phyloP scores from a whole-genome alignment of 2,329 filamentous ascomycete genomes.

The Paecilomyces fulvus region DNA sequence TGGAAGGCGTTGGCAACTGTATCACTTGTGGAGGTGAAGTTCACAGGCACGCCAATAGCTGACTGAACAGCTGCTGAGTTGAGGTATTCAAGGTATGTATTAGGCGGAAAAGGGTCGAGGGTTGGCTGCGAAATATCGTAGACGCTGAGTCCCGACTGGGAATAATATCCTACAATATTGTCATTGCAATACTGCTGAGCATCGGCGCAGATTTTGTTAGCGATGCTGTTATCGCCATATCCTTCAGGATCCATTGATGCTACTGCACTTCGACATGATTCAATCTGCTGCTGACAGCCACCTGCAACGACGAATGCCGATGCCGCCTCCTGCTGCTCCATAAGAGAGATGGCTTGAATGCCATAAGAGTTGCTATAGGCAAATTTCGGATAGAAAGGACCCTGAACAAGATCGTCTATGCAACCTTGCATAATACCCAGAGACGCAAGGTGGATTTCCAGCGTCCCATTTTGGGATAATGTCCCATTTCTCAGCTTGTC shows the following conservation, averaged over 20 bases:
- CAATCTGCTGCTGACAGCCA: constrained; percentile 15
- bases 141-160: constrained; percentile 27
- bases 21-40: constrained; percentile 28
- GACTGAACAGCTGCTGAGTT: constrained; percentile 46
- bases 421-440: constrained; percentile 66
- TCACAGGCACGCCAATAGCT: constrained; percentile 49
- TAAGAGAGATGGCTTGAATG: constrained; percentile 30
- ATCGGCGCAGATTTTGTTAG: constrained; percentile 17
- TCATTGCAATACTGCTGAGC: constrained; percentile 23
- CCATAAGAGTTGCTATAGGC: constrained; percentile 48
- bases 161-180: constrained; percentile 31
- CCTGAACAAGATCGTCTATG: constrained; percentile 56
- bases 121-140: constrained; percentile 52
- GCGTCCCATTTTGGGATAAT: constrained; percentile 41
- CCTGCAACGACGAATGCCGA: constrained; percentile 12
- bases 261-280: constrained; percentile 12
- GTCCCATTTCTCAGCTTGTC: constrained; percentile 40
- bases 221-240: constrained; percentile 10
- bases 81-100: constrained; percentile 49
- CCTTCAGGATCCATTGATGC: constrained; percentile 12
- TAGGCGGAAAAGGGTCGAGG: constrained; percentile 51
- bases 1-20: constrained; percentile 20
- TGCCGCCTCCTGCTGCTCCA: constrained; percentile 32
- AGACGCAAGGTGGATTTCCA: constrained; percentile 53
- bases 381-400: constrained; percentile 30